Evolutionary conservation across 345 rosid species (phyloP).

Genomic region (Populus euphratica): DNA sequence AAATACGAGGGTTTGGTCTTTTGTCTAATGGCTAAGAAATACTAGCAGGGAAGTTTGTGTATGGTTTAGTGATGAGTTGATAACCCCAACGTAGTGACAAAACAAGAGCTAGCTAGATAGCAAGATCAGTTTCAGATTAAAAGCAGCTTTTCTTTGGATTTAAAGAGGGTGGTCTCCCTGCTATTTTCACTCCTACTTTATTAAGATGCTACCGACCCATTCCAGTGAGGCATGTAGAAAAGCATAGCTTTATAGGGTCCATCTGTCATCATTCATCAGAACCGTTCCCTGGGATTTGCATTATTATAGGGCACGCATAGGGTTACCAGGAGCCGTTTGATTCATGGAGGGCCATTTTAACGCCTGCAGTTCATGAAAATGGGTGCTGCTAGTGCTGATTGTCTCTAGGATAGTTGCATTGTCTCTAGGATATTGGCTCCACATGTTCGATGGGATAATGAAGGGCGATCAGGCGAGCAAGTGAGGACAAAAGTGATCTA

Average conservation of each 20-base stretch:
- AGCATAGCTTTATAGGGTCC: neutral
- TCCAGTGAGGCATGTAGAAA: neutral
- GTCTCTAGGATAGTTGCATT: neutral
- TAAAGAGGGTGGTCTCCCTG: neutral
- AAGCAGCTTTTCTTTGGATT: constrained; percentile 4
- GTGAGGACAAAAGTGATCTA: neutral
- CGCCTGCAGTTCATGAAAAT: neutral
- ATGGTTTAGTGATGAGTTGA: neutral
- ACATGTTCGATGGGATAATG: neutral
- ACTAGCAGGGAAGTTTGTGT: neutral
- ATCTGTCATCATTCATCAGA: constrained; percentile 1
- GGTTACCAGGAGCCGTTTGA: neutral
- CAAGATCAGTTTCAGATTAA: constrained; percentile 19
- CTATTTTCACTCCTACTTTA: neutral
- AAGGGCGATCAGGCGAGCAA: neutral
- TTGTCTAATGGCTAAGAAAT: neutral
- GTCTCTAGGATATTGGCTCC: neutral
- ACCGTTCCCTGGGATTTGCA: neutral
- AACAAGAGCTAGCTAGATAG: neutral
- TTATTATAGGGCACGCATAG: neutral
- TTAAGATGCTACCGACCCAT: neutral
- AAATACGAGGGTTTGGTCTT: neutral
- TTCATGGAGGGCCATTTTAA: neutral
- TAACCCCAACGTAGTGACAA: constrained; percentile 21
- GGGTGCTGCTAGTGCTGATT: neutral